These are phyloP conservation scores for Tricholoma furcatifolium DNA, from an alignment of 768 basidiomycete genomes.

Conservation along the genomic window DNA sequence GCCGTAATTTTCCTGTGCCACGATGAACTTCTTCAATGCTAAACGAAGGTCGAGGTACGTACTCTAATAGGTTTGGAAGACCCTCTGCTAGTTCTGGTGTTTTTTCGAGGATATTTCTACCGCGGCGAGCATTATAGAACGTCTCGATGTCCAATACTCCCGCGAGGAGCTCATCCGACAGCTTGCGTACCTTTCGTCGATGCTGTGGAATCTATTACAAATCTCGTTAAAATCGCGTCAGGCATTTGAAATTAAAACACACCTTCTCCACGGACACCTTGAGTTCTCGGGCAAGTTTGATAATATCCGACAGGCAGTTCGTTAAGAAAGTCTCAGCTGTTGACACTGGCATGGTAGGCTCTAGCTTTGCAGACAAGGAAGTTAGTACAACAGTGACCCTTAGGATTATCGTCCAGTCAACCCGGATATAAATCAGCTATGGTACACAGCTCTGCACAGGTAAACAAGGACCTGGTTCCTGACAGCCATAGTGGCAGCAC, in stretches of 20 bases:
- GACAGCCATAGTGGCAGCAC: no score
- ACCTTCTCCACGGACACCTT: slow-evolving; percentile 14
- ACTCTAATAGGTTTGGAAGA: slow-evolving; percentile 1
- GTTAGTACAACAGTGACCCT: no score
- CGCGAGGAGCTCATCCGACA: slow-evolving; percentile 8
- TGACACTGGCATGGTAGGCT: slow-evolving; percentile 1
- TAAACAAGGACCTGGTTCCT: no score
- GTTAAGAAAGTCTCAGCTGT: neutral
- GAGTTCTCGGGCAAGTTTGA: slow-evolving; percentile 8
- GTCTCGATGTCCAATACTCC: slow-evolving; percentile 9
- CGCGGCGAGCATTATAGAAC: slow-evolving; percentile 7
- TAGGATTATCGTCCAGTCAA: no score
- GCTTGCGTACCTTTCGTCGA: slow-evolving; percentile 5
- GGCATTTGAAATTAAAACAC: neutral
- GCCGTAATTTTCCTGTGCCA: neutral
- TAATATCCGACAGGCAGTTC: slow-evolving; percentile 2
- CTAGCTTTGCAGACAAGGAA: no score
- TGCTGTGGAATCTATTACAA: slow-evolving; percentile 10
- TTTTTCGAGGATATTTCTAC: slow-evolving; percentile 2
- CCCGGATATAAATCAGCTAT: no score
- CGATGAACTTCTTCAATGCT: neutral
- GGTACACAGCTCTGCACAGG: no score
- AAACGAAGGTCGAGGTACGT: neutral
- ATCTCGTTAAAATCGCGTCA: neutral
- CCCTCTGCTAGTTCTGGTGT: slow-evolving; percentile 8